Conservation (phyloP, 768 basidiomycete genomes). For the Macrolepiota dolichaula region DNA sequence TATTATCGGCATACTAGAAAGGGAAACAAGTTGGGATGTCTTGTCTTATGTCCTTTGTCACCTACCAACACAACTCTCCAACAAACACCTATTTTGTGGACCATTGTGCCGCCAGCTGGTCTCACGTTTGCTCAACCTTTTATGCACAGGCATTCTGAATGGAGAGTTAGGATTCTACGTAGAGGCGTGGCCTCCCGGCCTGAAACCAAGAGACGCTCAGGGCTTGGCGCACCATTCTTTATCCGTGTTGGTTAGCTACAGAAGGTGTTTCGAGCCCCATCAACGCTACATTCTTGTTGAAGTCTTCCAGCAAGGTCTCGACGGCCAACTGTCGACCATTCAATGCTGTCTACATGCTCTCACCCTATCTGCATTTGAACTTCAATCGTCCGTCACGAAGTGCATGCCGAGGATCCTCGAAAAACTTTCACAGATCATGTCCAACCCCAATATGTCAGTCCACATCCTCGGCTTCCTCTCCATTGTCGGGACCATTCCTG, state of each 20-base stretch:
- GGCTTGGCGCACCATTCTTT: slow-evolving; percentile 86
- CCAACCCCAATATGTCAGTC: slow-evolving; percentile 88
- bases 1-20: slow-evolving; percentile 63
- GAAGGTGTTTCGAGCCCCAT: slow-evolving; percentile 67
- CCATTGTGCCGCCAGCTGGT: slow-evolving; percentile 69
- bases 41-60: slow-evolving; percentile 90
- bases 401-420: slow-evolving; percentile 77
- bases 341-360: slow-evolving; percentile 90
- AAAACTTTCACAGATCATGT: slow-evolving; percentile 92
- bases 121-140: slow-evolving; percentile 53
- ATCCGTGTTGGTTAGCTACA: slow-evolving; percentile 85
- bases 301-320: slow-evolving; percentile 65
- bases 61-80: slow-evolving; percentile 85
- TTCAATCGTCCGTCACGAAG: slow-evolving; percentile 78
- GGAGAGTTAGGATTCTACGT: slow-evolving; percentile 55
- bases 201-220: slow-evolving; percentile 80
- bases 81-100: slow-evolving; percentile 97
- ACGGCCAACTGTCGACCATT: slow-evolving; percentile 70
- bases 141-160: slow-evolving; percentile 65
- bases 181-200: slow-evolving; percentile 54
- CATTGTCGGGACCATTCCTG: slow-evolving; percentile 77
- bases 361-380: slow-evolving; percentile 82
- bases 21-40: slow-evolving; percentile 88
- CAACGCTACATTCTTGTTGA: slow-evolving; percentile 71
- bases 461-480: slow-evolving; percentile 92